Evolutionary conservation across 148 eudicot genomes (phyloP).

Genomic region (Limonium bicolor): DNA sequence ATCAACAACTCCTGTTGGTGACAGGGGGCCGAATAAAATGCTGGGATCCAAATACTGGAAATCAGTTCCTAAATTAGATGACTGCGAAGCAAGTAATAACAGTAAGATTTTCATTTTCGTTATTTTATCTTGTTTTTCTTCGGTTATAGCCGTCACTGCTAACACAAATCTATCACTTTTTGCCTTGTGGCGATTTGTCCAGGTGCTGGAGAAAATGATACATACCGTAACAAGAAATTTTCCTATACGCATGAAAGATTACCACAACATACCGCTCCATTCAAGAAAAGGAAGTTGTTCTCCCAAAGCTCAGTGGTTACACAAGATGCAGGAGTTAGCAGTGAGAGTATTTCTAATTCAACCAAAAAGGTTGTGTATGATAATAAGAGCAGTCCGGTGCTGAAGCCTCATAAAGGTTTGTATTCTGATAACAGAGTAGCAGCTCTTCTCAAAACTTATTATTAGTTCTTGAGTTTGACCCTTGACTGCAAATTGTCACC

Average conservation of each 20-base stretch:
- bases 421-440: neutral
- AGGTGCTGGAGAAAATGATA: conserved; percentile 39
- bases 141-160: too few species aligned
- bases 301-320: conserved; percentile 29
- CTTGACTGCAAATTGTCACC: conserved; percentile 2
- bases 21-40: conserved; percentile 49
- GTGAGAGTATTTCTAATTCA: conserved; percentile 71
- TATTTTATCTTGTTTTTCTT: neutral
- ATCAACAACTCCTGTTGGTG: conserved; percentile 28
- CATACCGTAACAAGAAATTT: conserved; percentile 34
- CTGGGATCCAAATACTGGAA: conserved; percentile 72
- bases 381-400: conserved; percentile 22
- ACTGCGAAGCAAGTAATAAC: conserved; percentile 29
- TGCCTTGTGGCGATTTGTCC: too few species aligned
- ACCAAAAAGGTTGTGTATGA: conserved; percentile 36
- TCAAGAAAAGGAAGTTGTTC: conserved; percentile 61
- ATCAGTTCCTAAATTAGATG: conserved; percentile 57
- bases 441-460: neutral
- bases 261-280: conserved; percentile 41
- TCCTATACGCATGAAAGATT: conserved; percentile 34
- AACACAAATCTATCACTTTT: too few species aligned
- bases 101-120: conserved; percentile 20
- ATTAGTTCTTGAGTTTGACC: neutral
- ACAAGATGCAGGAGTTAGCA: conserved; percentile 54
- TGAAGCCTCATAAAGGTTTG: conserved; percentile 37